Base-by-base conservation (phyloP, 192 early-diverging fungal genomes). In the Podila epicladia region DNA sequence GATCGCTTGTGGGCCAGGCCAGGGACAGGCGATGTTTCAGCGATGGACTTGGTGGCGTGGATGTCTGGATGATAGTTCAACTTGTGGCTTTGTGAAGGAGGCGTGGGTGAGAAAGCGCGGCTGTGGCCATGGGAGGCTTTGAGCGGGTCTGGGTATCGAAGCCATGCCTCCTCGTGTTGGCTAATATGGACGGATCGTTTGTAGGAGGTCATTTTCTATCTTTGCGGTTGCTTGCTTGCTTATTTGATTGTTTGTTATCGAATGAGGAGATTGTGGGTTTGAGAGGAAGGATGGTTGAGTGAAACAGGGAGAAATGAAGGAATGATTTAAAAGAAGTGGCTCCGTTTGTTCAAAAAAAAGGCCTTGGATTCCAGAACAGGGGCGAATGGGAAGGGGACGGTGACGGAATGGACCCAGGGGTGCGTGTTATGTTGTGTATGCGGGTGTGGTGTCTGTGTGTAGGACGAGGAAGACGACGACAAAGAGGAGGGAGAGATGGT, bases 101-200 rank as follows among this genome's bases (percentile, higher is more conserved):
- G 20, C 0, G 62, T 63, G 33, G 67, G 6, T 38, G 45, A 37
- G 9, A 28, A 64, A 26, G 72, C 37, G 38, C 70, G 76, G 41
- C 70, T 72, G 70, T 79, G 61, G 37, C 65, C 70, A 64, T 72
- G 65, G 68, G 59, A 31, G 32, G 70, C 28, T 58, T 72, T 79
- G 48, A 72, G 55, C 4, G 77, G 55, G 49, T 57, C 70, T 4
- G 71, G 77, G 55, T 79, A 79, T 72, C 58, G 57, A 12, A 80
- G 37, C 77, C 77, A 80, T 19, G 77, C 71, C 67, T 58, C 61
- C 7, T 80, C 71, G 5, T 67, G 49, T 22, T 70, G 2, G 24
- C 58, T 58, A 35, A 26, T 29, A 4, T 26, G 33, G 33, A 32
- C 33, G 32, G 53, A 53, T 65, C 38, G 20, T 22, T 50, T 35